Percentiles rank a stretch among this genome's conserved stretches.
Conservation (phyloP, 2,329 filamentous ascomycete species). For the Colletotrichum orchidophilum region DNA sequence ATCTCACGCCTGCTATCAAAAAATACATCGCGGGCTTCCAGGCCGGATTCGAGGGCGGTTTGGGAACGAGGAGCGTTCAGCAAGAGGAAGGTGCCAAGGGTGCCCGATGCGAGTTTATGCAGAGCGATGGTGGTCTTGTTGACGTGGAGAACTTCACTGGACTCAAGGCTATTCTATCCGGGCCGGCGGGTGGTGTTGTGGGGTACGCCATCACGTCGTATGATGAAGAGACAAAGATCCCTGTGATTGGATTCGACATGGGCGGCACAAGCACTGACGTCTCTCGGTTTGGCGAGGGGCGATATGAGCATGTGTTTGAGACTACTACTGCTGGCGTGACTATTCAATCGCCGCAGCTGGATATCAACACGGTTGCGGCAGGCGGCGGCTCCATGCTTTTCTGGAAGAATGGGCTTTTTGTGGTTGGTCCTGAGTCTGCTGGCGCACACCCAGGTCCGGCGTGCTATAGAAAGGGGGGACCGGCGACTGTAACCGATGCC, state of each 20-base stretch:
- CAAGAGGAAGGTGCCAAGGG: constrained; percentile 70
- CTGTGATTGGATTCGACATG: constrained; percentile 97
- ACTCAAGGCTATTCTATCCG: constrained; percentile 84
- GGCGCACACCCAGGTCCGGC: constrained; percentile 90
- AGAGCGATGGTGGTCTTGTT: constrained; percentile 79
- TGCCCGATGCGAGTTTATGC: constrained; percentile 94
- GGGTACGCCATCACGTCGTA: constrained; percentile 93
- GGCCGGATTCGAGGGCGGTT: constrained; percentile 80
- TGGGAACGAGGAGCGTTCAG: constrained; percentile 80
- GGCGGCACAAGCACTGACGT: constrained; percentile 93
- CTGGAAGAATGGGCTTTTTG: constrained; percentile 89
- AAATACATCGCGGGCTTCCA: constrained; percentile 81
- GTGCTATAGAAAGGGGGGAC: constrained; percentile 90
- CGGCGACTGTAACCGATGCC: constrained; percentile 92
- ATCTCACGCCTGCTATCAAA: constrained; percentile 81
- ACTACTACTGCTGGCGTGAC: constrained; percentile 94
- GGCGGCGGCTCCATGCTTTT: constrained; percentile 87
- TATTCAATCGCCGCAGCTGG: constrained; percentile 89
- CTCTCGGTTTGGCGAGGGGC: constrained; percentile 83
- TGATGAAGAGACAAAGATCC: constrained; percentile 81
- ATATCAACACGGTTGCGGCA: constrained; percentile 95
- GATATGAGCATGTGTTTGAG: constrained; percentile 94
- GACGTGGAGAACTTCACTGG: constrained; percentile 87
- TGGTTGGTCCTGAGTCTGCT: constrained; percentile 89
- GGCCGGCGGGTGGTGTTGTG: constrained; percentile 92